Conservation (phyloP, 768 basidiomycete genomes). For the Melanogaster broomeanus region DNA sequence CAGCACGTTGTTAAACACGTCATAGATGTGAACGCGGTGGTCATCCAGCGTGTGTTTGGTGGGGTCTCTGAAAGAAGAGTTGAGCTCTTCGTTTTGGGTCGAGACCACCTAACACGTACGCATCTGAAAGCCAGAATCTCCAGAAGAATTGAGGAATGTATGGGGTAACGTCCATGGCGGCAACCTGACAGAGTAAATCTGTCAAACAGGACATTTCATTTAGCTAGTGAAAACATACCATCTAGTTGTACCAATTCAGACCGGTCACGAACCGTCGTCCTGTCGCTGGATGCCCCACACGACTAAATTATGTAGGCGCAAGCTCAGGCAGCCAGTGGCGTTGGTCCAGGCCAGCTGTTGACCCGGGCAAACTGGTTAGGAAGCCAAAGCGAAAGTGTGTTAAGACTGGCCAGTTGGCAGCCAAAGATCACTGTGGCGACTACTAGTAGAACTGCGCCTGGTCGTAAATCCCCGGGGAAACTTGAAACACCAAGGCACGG, state of each 20-base stretch:
- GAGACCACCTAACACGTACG: slow-evolving; percentile 31
- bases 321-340: too few species aligned
- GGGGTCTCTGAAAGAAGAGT: slow-evolving; percentile 20
- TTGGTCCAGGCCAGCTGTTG: too few species aligned
- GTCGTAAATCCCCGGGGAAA: too few species aligned
- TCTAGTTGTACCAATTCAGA: background rate
- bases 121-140: slow-evolving; percentile 50
- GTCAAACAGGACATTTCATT: background rate
- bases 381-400: background rate
- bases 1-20: slow-evolving; percentile 53
- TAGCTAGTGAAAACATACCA: background rate
- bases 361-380: background rate
- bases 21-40: slow-evolving; percentile 51
- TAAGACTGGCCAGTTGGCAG: background rate
- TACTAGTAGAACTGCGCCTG: too few species aligned
- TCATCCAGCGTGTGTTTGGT: slow-evolving; percentile 31
- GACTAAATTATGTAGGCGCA: too few species aligned
- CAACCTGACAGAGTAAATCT: background rate
- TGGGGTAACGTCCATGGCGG: slow-evolving; percentile 26
- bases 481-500: background rate
- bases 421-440: slow-evolving; percentile 9
- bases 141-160: slow-evolving; percentile 50
- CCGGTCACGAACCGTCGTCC: background rate
- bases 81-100: background rate
- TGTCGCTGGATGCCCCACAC: background rate